Evolutionary conservation across 495 filamentous ascomycete species (phyloP), one percentile per base, ranked within the genome.

Genomic region (Aspergillus leporis): DNA sequence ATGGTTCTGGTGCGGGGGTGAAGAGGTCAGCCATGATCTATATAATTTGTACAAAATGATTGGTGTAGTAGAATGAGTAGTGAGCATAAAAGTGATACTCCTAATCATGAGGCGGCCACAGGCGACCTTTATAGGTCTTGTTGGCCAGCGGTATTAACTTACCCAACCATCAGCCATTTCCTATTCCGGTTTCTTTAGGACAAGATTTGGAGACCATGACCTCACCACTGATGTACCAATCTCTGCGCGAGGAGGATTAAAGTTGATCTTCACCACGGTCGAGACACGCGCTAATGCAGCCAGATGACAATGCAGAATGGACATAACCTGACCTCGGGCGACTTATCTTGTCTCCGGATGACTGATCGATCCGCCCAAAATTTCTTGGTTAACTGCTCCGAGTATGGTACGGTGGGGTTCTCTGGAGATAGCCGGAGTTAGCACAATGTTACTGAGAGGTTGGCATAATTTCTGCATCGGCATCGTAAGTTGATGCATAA

Each of bases 1-100:
- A 43, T n/a, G 85, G 85, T 41, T 79, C 74, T 0, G 81, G 77
- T 5, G 78, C 72, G 30, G 73, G 65, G 12, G 60, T 30, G 64
- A 64, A 60, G 72, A 80, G 73, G 83, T 85, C 55, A 0, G 65
- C 23, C 68, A 71, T 72, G 48, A 6, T 68, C n/a, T 51, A 51
- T 34, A 41, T 41, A 32, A 14, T 47, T 28, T 38, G 21, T n/a
- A 0, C 8, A 47, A 36, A n/a, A 38, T 16, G 5, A 41, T 40
- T 43, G 25, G 30, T 30, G 1, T 8, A 10, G 3, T 47, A 10
- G 6, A 47, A n/a, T 22, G 3, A 14, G 10, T 8, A 47, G 9
- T 47, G 3, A 23, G 13, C 23, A 5, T 6, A 41, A 41, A n/a
- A 30, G 5, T n/a, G 23, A 50, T 23, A 28, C 47, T 50, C 22